These are phyloP conservation scores for Nectriaceae sp. DNA, from an alignment of 2,329 filamentous ascomycete genomes.

Conservation along the genomic window DNA sequence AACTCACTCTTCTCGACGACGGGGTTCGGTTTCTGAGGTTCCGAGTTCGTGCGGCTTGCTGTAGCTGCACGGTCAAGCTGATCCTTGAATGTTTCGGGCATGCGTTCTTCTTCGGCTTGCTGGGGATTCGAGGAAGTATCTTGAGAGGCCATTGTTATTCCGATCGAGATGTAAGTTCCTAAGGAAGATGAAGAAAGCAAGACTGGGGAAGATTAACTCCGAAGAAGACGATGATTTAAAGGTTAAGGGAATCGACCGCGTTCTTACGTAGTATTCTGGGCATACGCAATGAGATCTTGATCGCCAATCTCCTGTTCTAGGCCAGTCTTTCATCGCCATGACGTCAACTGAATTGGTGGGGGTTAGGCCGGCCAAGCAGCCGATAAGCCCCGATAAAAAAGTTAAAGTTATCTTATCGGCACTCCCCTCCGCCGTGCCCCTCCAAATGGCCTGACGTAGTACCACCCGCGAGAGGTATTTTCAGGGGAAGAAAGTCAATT, in stretches of 20 bases:
- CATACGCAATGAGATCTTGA: too few relatives aligned
- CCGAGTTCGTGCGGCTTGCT: conserved; percentile 31
- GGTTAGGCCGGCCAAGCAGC: background rate
- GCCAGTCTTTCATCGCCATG: background rate
- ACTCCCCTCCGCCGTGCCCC: background rate
- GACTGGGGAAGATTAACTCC: background rate
- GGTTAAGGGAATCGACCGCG: too few relatives aligned
- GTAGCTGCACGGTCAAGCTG: conserved; percentile 46
- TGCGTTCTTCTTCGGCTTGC: conserved; percentile 1
- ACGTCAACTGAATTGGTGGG: background rate
- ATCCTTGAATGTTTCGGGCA: conserved; percentile 41
- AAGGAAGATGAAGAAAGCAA: background rate
- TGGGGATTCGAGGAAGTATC: conserved; percentile 6
- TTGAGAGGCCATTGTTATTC: conserved; percentile 17
- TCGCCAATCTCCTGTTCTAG: background rate
- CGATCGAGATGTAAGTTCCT: background rate
- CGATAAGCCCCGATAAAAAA: conserved; percentile 25
- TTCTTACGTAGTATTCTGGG: too few relatives aligned
- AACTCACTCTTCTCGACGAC: conserved; percentile 46
- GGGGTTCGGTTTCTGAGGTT: conserved; percentile 32
- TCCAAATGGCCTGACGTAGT: conserved; percentile 23
- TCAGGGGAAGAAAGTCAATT: background rate
- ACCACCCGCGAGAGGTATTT: conserved; percentile 24
- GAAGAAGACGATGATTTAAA: background rate
- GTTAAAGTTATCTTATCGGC: conserved; percentile 26